Conservation (phyloP, 495 filamentous ascomycete species). For the Tuber calosporum region DNA sequence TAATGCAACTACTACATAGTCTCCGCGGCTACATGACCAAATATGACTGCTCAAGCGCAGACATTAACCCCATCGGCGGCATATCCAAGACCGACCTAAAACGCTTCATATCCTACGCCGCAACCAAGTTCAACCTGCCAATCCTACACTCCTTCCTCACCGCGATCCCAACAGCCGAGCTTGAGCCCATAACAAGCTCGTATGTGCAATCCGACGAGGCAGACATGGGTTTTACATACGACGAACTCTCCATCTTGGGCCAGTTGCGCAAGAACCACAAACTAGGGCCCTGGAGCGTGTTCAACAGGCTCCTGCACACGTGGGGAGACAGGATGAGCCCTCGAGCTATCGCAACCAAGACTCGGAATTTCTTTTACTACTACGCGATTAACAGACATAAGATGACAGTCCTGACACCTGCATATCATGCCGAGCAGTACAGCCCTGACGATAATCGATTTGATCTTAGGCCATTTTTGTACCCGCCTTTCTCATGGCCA, state of each 20-base stretch:
- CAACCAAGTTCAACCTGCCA: conserved; percentile 58
- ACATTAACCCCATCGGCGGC: conserved; percentile 65
- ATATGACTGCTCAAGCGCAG: conserved; percentile 57
- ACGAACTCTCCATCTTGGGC: conserved; percentile 48
- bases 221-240: conserved; percentile 64
- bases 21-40: conserved; percentile 68
- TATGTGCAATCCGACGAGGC: conserved; percentile 67
- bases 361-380: conserved; percentile 60
- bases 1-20: conserved; percentile 27
- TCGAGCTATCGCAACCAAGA: conserved; percentile 43
- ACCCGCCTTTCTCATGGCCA: conserved; percentile 49
- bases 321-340: conserved; percentile 54
- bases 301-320: conserved; percentile 58
- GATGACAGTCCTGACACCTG: conserved; percentile 59
- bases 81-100: conserved; percentile 71
- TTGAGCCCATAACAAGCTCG: conserved; percentile 66
- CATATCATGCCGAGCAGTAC: conserved; percentile 52
- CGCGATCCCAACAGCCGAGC: conserved; percentile 73
- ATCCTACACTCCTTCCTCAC: conserved; percentile 65
- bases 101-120: conserved; percentile 64
- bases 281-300: conserved; percentile 66
- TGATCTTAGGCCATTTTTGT: conserved; percentile 60
- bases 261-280: conserved; percentile 61
- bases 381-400: conserved; percentile 60
- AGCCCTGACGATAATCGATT: conserved; percentile 62